Base-by-base conservation (phyloP, 768 basidiomycete genomes). In the Mycena vulgaris region DNA sequence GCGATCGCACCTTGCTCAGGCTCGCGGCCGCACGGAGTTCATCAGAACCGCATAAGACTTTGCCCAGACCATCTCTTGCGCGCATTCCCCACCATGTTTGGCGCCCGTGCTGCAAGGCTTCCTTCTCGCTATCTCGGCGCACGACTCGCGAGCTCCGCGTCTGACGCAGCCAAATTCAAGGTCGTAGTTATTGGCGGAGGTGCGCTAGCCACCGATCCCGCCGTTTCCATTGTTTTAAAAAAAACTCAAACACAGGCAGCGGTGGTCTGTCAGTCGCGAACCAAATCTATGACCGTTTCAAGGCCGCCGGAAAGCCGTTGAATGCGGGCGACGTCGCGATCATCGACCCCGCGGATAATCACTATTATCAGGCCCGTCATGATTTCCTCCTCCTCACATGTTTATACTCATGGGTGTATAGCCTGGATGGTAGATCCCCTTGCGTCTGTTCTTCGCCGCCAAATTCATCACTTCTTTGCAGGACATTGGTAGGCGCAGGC, bases 401-500 rank as follows among this genome's bases (percentile, higher is more conserved):
- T n/a, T 28, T 66, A 52, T 30, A 25, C 23, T 63, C 74, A 66
- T 49, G 48, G 27, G 68, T 23, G 56, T 63, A 35, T 66, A 97
- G 89, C 97, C 97, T 25, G 97, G 97, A 82, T 98, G 97, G 95
- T 95, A 80, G 76, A 84, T 74, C 14, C 19, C 49, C 68, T 53
- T 56, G 5, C 16, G 31, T 40, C 27, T 39, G 48, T 35, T 55
- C 14, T 37, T 35, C 63, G 52, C 55, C 31, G 48, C 28, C 56
- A 47, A 42, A 52, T 51, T 52, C 23, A 72, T 47, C n/a, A 40
- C 56, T 33, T 25, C 37, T 66, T 69, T 61, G 51, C 67, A 95
- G 95, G 96, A 97, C 96, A 1, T 89, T 98, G 47, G 96, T 96
- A 42, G 97, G 95, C 17, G 85, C 95, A n/a, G 97, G 97, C 31